These are phyloP conservation scores for Isabelozyma rhagii DNA, from an alignment of 805 yeast species.

Conservation along the genomic window DNA sequence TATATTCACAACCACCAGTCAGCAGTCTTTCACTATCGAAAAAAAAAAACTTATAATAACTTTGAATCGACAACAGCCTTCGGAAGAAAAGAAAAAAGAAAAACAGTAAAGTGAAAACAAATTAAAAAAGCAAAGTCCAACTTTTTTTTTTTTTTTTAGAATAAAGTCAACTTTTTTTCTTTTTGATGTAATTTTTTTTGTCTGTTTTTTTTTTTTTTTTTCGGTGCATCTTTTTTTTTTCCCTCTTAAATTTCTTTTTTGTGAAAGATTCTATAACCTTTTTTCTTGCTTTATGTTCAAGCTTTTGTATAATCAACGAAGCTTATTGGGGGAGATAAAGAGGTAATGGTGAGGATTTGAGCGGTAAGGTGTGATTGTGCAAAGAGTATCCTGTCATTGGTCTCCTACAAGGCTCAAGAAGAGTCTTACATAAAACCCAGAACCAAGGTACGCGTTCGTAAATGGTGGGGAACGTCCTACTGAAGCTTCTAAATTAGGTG, in stretches of 20 bases:
- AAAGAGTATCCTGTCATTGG: too few species aligned
- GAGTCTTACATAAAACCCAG: not conserved
- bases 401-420: too few species aligned
- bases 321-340: not conserved
- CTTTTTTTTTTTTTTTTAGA: too few species aligned
- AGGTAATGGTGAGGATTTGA: not conserved
- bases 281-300: not conserved
- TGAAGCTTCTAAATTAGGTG: not conserved
- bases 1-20: too few species aligned
- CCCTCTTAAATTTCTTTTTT: not conserved
- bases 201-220: not conserved
- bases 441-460: not conserved
- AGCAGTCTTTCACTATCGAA: not conserved
- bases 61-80: not conserved
- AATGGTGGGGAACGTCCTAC: not conserved
- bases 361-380: not conserved
- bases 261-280: not conserved
- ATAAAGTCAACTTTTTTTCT: too few species aligned
- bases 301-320: not conserved
- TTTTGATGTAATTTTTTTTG: not conserved
- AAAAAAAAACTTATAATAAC: not conserved
- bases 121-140: too few species aligned
- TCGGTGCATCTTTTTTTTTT: not conserved
- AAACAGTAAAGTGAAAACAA: too few species aligned
- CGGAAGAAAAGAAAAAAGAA: not conserved